Evolutionary conservation across 495 filamentous ascomycete species (phyloP), one percentile per base, ranked within the genome.

Genomic region (Penicillium alfredii): DNA sequence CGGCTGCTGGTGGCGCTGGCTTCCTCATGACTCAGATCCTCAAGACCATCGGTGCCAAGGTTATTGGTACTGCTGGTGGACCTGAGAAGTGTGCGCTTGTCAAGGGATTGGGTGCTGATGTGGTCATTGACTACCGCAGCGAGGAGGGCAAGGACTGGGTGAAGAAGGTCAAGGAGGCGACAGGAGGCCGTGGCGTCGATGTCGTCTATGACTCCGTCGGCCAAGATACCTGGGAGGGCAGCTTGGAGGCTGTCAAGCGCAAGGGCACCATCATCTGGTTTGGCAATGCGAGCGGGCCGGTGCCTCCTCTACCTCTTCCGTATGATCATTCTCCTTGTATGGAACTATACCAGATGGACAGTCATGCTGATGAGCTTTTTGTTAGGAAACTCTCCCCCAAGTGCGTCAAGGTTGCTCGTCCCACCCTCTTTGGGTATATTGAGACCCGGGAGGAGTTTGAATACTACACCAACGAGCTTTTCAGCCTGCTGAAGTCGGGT

Each of bases 131-230:
- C 51, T 90, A 84, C 49, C 64, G 61, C 35, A 67, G 69, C 10
- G 82, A 85, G 40, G 76, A 72, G 47, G 79, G 66, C 4, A 78
- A 76, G 44, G 76, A 83, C 43, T 80, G 86, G 50, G 71, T 78
- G 14, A 58, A 68, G 34, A 55, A 62, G 53, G 80, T 90, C 2
- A 74, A 72, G 54, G 80, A 88, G 51, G 76, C 83, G 26, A 92
- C 86, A 1, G 65, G 61, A 9, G 78, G 80, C 1, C 53, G 73
- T 30, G 92, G 92, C 7, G 84, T 87, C 2, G 69, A 68, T 40
- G 88, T 82, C 7, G 81, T 96, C 8, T 95, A 89, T 60, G 92
- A 98, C 59, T 82, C 84, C 12, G 87, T 95, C 11, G 92, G 92
- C 6, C 82, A 82, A 67, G 70, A 73, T 35, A 96, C 92, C 0